Conservation (phyloP, 176 grass and related monocot species). For the Musa troglodytarum region DNA sequence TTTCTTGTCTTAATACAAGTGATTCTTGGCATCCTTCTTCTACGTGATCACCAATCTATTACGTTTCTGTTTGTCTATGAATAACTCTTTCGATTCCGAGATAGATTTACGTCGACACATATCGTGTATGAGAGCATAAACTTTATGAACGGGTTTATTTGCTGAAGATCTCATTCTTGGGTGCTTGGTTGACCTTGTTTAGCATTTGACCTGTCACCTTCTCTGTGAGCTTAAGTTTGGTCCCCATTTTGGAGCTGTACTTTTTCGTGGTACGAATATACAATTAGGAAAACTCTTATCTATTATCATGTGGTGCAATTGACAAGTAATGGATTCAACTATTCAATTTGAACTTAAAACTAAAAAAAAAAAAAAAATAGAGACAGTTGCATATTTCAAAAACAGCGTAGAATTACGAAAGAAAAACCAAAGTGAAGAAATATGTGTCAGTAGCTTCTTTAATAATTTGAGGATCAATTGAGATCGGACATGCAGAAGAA, state of each 20-base stretch:
- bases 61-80: background rate
- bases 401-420: too few relatives aligned
- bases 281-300: too few relatives aligned
- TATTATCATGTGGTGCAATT: too few relatives aligned
- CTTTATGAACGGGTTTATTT: background rate
- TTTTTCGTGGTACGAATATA: background rate
- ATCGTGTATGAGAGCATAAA: background rate
- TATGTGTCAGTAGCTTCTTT: too few relatives aligned
- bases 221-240: background rate
- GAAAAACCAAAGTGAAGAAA: too few relatives aligned
- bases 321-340: too few relatives aligned
- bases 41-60: too few relatives aligned
- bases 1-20: background rate
- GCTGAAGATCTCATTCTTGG: background rate
- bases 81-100: background rate
- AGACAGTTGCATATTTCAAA: too few relatives aligned
- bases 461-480: too few relatives aligned
- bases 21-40: background rate
- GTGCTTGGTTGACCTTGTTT: background rate
- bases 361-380: too few relatives aligned
- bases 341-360: too few relatives aligned
- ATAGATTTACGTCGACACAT: background rate
- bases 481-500: too few relatives aligned
- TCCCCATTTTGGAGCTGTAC: background rate
- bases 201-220: background rate